phyloP scores from a whole-genome alignment of 768 basidiomycete species.

The Agaricus blazei region DNA sequence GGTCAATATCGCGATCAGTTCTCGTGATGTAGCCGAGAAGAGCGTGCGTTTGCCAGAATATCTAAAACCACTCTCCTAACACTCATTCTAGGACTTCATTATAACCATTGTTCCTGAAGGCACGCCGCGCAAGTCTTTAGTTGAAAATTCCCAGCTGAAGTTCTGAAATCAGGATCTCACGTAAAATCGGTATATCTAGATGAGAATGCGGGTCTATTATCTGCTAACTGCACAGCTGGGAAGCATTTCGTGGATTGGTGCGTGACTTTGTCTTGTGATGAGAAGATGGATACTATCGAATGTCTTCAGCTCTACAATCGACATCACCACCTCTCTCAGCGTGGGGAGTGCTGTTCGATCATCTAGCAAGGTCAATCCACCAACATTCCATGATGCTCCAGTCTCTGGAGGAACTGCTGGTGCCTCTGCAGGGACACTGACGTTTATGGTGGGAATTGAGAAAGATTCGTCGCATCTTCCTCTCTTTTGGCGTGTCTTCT shows the following conservation, averaged over 20 bases:
- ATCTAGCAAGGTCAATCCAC: conserved; percentile 15
- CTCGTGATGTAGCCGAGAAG: conserved; percentile 31
- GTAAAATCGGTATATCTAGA: conserved; percentile 33
- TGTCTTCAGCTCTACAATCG: conserved; percentile 35
- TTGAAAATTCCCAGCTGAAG: neutral
- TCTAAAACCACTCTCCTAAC: neutral
- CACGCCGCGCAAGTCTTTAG: neutral
- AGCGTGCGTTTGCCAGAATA: conserved; percentile 23
- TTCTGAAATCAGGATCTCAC: conserved; percentile 24
- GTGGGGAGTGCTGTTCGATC: conserved; percentile 24
- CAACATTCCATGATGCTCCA: conserved; percentile 35
- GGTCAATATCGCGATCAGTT: conserved; percentile 18
- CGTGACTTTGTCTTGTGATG: neutral
- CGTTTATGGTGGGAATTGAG: conserved; percentile 34
- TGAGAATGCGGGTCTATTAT: conserved; percentile 27
- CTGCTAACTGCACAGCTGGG: conserved; percentile 26
- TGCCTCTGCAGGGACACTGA: conserved; percentile 31
- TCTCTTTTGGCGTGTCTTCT: conserved; percentile 26
- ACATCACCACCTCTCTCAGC: conserved; percentile 28
- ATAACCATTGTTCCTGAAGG: conserved; percentile 40
- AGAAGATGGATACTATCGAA: neutral
- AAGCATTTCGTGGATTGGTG: conserved; percentile 41
- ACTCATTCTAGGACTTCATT: conserved; percentile 26
- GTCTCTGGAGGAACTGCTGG: conserved; percentile 38
- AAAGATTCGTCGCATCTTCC: conserved; percentile 26